Evolutionary conservation across 2,329 filamentous ascomycete species (phyloP), one percentile per base, ranked within the genome.

Genomic region (Helminthosporium solani): DNA sequence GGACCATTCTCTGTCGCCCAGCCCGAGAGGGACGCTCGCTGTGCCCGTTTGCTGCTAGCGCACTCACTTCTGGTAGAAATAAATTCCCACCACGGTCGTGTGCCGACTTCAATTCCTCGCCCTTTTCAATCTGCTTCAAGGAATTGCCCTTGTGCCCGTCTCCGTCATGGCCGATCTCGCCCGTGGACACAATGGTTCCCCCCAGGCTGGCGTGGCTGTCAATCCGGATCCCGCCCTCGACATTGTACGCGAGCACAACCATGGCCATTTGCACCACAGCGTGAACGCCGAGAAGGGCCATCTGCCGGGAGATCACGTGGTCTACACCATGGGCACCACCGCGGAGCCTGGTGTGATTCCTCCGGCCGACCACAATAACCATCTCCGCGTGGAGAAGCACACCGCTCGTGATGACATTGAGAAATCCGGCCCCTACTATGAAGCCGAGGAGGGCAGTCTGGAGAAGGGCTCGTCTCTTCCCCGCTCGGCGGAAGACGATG

Each of bases 361-460:
- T 5, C 37, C 52, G 4, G 48, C 49, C 12, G 50, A 65, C 33
- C 68, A 76, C 54, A 70, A 74, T 54, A 60, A 55, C n/a, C 57
- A 9, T 6, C 5, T 6, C 23, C 23, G 5, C n/a, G n/a, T n/a
- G 21, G 64, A 67, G 40, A 56, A 59, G 41, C 44, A 53, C 38
- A 47, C 48, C 37, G 28, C 14, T 12, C 28, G 12, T 12, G 7
- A 31, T 31, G 61, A 61, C 37, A 52, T 68, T 21, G 70, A 68
- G 48, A 70, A 72, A 52, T 56, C 57, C 2, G 66, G 59, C 39
- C 62, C 56, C 38, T 61, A 67, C 36, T 66, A 67, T 33, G 67
- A 75, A 55, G 46, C 56, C 20, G 73, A 75, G 44, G 75, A 76
- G 56, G 68, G 67, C 45, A 70, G 67, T 50, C 63, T 72, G 27